Conservation (phyloP, 2,329 filamentous ascomycete genomes). For the Ceratocystis cacaofunesta region DNA sequence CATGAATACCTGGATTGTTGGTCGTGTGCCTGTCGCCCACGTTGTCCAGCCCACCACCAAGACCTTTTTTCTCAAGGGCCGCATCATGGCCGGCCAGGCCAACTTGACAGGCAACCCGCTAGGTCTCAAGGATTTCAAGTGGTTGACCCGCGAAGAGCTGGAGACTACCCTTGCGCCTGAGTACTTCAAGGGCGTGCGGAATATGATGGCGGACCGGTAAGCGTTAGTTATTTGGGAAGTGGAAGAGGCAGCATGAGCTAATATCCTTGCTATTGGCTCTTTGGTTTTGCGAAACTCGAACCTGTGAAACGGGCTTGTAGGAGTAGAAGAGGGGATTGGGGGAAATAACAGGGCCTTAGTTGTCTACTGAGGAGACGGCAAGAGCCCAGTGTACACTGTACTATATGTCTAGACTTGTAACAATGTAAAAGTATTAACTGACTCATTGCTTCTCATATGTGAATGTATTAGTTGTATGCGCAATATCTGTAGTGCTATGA, state of each 20-base stretch:
- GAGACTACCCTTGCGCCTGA: conserved; percentile 45
- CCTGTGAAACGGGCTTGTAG: conserved; percentile 3
- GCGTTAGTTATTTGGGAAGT: not conserved
- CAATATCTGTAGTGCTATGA: not conserved
- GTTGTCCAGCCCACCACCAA: conserved; percentile 57
- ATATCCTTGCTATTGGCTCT: too few relatives aligned
- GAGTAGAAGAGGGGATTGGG: conserved; percentile 5
- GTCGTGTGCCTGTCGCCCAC: conserved; percentile 77
- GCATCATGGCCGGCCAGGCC: conserved; percentile 94
- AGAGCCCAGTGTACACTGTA: conserved; percentile 11
- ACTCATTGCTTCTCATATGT: not conserved
- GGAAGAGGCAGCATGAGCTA: not conserved
- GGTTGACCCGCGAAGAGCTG: conserved; percentile 84
- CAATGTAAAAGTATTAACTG: conserved; percentile 10
- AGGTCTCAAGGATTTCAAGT: conserved; percentile 71
- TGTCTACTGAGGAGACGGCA: not conserved
- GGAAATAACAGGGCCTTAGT: not conserved
- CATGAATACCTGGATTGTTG: conserved; percentile 98
- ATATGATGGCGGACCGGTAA: conserved; percentile 71
- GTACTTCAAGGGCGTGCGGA: conserved; percentile 63
- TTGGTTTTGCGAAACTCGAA: not conserved
- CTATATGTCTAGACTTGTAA: conserved; percentile 16
- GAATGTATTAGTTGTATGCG: not conserved
- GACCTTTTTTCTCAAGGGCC: conserved; percentile 88
- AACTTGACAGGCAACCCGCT: conserved; percentile 57